Percentiles rank a stretch among this genome's conserved stretches.
Evolutionary conservation across 164 flowering plant species (phyloP).

Genomic region (Piper betle): DNA sequence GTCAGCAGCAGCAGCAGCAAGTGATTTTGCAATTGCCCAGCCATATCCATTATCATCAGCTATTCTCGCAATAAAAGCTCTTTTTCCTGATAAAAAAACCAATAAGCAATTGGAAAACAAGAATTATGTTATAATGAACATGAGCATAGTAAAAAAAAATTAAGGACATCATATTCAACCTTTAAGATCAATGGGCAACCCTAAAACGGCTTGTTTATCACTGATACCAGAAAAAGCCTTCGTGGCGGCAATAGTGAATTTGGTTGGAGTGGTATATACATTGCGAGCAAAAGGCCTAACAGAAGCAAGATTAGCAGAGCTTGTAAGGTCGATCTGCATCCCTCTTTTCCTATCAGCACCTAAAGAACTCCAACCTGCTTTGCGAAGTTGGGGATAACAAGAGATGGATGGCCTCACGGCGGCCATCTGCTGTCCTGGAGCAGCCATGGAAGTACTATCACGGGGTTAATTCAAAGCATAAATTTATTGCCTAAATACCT

Average conservation of each 20-base stretch:
- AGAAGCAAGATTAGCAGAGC: slow-evolving; percentile 31
- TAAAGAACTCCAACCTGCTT: slow-evolving; percentile 15
- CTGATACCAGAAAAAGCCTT: slow-evolving; percentile 59
- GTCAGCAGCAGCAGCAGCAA: slow-evolving; percentile 99
- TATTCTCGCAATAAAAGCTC: slow-evolving; percentile 91
- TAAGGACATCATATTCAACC: slow-evolving; percentile 21
- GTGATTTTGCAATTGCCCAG: slow-evolving; percentile 99
- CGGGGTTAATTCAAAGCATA: no score
- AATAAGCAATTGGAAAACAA: no score
- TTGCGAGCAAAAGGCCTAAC: slow-evolving; percentile 21
- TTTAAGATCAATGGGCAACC: slow-evolving; percentile 71
- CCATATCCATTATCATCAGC: slow-evolving; percentile 99
- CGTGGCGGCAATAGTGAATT: slow-evolving; percentile 20
- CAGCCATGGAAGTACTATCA: slow-evolving; percentile 37
- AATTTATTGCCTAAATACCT: no score
- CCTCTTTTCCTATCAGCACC: slow-evolving; percentile 12
- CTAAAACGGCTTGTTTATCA: slow-evolving; percentile 32
- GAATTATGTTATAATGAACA: not conserved
- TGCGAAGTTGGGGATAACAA: slow-evolving; percentile 23
- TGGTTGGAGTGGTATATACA: slow-evolving; percentile 21
- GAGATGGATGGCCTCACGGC: slow-evolving; percentile 34
- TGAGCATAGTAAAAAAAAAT: no score
- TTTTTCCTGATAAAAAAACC: slow-evolving; percentile 45
- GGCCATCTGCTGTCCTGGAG: slow-evolving; percentile 46
- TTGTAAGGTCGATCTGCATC: slow-evolving; percentile 28